Evolutionary conservation across 2,329 filamentous ascomycete species (phyloP), one percentile per base, ranked within the genome.

Genomic region (Furcasterigmium sp.): DNA sequence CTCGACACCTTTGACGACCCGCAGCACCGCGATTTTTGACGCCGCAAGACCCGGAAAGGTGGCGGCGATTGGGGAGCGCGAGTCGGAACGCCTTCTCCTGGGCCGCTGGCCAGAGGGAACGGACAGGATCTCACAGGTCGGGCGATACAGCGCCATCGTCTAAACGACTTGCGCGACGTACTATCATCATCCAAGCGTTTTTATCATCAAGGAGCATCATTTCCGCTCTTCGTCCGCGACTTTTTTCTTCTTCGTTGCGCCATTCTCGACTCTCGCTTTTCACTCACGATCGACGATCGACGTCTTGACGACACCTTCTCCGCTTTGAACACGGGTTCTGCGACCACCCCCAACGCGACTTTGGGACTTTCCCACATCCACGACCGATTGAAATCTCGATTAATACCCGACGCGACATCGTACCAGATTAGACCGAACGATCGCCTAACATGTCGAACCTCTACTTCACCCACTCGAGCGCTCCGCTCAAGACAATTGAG

Each of bases 401-500:
- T 8, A 15, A 35, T 18, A n/a, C 8, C 15, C 32, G n/a, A 19
- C 23, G 11, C 32, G 6, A 7, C 32, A 7, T 35, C 32, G 32
- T 18, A 35, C 11, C 18, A n/a, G 17, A 35, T 17, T 2, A 35
- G 8, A 9, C 36, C 36, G 18, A 28, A 14, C 25, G 32, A 35
- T 30, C 30, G 29, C 39, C 29, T 69, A 87, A 60, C 61, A 95
- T 98, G 93, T 80, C 91, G 73, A 95, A 94, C 71, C 84, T 91
- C 55, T 84, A 84, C 64, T 95, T 95, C 62, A 78, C 85, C 61
- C 88, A 90, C 70, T 95, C 88, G 65, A 91, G 87, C 79, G 91
- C 87, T 80, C 91, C 91, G 67, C 79, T 97, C 79, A 91, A 93
- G 76, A 95, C 87, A 54, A 91, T 98, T 59, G 85, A 96, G 78